Evolutionary conservation across 225 moss, liverwort and hornwort species (phyloP).

Genomic region (Polytrichum commune): DNA sequence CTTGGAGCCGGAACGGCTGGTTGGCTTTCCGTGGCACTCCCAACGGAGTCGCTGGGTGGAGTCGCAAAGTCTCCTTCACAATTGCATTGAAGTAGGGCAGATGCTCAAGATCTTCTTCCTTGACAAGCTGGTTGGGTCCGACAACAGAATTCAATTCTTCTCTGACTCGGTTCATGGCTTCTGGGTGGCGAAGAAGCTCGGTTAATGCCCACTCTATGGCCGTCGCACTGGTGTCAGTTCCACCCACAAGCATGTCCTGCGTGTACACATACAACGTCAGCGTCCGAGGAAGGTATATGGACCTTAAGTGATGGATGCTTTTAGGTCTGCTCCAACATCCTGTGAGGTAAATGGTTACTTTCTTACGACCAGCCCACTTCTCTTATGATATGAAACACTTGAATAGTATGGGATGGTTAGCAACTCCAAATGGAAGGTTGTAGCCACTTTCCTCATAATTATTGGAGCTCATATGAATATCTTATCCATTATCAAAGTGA

Average conservation of each 20-base stretch:
- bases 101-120: conserved; percentile 43
- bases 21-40: conserved; percentile 50
- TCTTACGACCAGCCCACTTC: no score
- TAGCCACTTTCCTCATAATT: no score
- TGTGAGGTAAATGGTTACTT: no score
- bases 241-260: conserved; percentile 67
- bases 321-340: no score
- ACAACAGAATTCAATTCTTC: conserved; percentile 62
- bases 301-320: no score
- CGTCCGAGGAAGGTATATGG: neutral
- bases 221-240: conserved; percentile 61
- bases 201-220: conserved; percentile 60
- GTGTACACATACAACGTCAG: neutral
- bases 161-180: conserved; percentile 33
- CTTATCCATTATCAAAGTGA: no score
- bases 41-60: conserved; percentile 66
- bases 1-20: conserved; percentile 33
- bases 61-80: conserved; percentile 62
- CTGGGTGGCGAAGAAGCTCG: conserved; percentile 66
- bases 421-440: no score
- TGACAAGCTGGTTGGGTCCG: conserved; percentile 39
- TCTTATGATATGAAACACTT: no score
- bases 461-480: no score
- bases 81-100: conserved; percentile 59
- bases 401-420: no score